Evolutionary conservation across 75 land plant species (phyloP), one percentile per base, ranked within the genome.

Genomic region (Sequoia sempervirens): DNA sequence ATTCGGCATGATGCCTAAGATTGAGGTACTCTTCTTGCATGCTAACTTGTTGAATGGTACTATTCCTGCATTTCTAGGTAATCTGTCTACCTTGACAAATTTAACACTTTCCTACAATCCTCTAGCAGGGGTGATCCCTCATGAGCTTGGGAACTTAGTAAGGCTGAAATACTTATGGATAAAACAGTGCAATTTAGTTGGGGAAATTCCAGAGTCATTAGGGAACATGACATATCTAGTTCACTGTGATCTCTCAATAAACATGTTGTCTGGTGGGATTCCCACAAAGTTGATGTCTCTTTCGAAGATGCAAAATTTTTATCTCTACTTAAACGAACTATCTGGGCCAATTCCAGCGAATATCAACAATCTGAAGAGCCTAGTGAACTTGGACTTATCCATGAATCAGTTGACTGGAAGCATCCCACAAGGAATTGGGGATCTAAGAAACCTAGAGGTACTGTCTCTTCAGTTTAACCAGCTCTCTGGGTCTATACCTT

Each of bases 41-140:
- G 3, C 6, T 18, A 89, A 87, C 72, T 86, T 79, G 61, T 89
- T 93, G 78, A 85, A 89, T 40, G 98, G 93, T 13, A 72, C 88
- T 36, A 80, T 91, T 45, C 96, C 97, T n/a, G 14, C 61, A 13
- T 95, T 88, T 38, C 73, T 96, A 56, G 92, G 92, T 2, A 73
- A 89, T 45, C 54, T 94, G 34, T 18, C 87, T 54, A 89, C 81
- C 38, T 82, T 95, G 40, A 88, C 88, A 68, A 37, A 34, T 13
- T 82, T 95, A 20, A 58, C 41, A 2, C 82, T 95, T 37, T 86
- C 90, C 26, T 86, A 85, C 83, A 93, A 92, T 76, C 84, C 80
- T 32, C 85, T 95, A 34, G 30, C 80, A 0, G 54, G 86, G 17
- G 8, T 40, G 6, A 88, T 93, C 34, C 95, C 94, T 0, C 14